Base-by-base conservation (phyloP, 78 protist genomes). In the Bigelowiella natans region DNA sequence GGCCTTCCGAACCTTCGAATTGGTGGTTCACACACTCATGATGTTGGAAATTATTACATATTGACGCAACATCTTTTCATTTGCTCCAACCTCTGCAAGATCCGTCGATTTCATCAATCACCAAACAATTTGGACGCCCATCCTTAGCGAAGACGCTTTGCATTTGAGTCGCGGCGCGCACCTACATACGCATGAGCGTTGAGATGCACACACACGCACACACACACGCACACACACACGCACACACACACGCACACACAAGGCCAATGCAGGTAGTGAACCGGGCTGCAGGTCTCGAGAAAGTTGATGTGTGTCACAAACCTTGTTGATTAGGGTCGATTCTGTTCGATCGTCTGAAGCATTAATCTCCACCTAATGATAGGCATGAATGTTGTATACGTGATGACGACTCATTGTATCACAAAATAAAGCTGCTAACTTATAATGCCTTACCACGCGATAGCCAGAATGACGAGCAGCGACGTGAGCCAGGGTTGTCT, bases 401-500 rank as follows among this genome's bases (percentile, higher is more conserved):
- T 51, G 18, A 26, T 26, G 7, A 51, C 18, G 18, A 26, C 7
- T 51, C 7, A 26, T 26, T 51, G 18, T 51, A 51, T 51, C 7
- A 26, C 7, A 26, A 51, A 26, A 51, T 51, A 51, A 26, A 51
- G 7, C 7, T 51, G 18, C 18, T 26, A 26, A 51, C 18, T 26
- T 51, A 51, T 51, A 51, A 26, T 26, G 18, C 73, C 7, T 51
- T 51, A 7, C 7, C 18, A 51, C 18, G 73, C 34, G 73, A 51
- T 51, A 51, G 26, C 96, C 96, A n/a, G 96, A 94, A 18, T 94
- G 96, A 63, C 40, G 39, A 1, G 97, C 98, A 0, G 92, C 31
- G 7, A 96, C 94, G 40, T 94, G 94, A 7, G 96, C 98, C 1
- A 96, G 90, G 30, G 98, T 95, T 28, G 98, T 96, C 92, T 96